A percentile compares a stretch with the other conserved stretches of the same genome.
phyloP scores from a whole-genome alignment of 176 grass and related monocot genomes.

The Aegilops tauschii region DNA sequence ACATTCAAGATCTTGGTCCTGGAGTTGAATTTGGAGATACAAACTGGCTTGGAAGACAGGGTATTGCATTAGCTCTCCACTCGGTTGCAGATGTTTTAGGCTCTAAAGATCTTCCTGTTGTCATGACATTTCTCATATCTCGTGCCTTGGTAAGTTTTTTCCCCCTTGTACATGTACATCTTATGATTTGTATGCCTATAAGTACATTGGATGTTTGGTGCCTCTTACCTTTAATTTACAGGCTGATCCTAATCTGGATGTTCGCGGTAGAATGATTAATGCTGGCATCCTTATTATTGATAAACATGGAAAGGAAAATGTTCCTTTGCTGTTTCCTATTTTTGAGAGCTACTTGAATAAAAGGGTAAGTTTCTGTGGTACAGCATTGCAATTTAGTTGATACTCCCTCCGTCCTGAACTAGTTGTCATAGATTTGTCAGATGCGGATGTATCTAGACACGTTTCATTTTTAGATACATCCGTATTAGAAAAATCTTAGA shows the following conservation, averaged over 20 bases:
- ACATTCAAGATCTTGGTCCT: conserved; percentile 70
- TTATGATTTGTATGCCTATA: not conserved
- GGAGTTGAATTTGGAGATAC: conserved; percentile 60
- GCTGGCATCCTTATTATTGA: conserved; percentile 94
- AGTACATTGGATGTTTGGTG: conserved; percentile 19
- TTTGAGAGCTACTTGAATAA: conserved; percentile 99
- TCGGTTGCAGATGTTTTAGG: conserved; percentile 87
- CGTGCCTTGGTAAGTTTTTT: conserved; percentile 66
- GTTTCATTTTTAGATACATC: too few relatives aligned
- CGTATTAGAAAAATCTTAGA: too few relatives aligned
- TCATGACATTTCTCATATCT: conserved; percentile 99
- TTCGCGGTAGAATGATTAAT: conserved; percentile 98
- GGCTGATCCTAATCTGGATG: conserved; percentile 95
- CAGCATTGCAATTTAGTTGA: conserved; percentile 4
- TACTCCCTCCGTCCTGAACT: too few relatives aligned
- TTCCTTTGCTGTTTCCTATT: conserved; percentile 97
- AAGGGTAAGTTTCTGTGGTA: conserved; percentile 48
- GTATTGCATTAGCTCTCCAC: conserved; percentile 87
- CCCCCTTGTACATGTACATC: not conserved
- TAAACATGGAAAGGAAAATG: conserved; percentile 97
- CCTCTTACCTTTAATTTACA: conserved; percentile 33
- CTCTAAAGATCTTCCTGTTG: conserved; percentile 89
- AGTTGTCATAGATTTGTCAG: too few relatives aligned
- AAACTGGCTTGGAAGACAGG: conserved; percentile 87
- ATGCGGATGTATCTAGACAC: too few relatives aligned